A percentile compares a stretch with the other conserved stretches of the same genome.
phyloP scores from a whole-genome alignment of 345 rosid genomes.

The Eutrema heterophyllum region DNA sequence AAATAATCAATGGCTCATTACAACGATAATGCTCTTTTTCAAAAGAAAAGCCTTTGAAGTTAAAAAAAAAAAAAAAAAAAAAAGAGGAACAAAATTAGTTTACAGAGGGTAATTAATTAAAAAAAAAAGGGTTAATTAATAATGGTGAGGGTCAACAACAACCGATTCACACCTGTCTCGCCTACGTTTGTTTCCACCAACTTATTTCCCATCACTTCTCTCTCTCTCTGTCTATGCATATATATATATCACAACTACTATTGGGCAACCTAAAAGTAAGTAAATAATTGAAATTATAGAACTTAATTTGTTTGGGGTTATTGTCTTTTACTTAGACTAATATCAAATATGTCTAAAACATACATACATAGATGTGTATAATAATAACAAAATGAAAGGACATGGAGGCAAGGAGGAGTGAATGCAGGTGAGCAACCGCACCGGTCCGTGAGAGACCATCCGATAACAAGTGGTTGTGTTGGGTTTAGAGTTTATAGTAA shows the following conservation, averaged over 20 bases:
- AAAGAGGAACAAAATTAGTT: not conserved
- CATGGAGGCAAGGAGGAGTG: conserved; percentile 7
- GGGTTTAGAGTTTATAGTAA: not conserved
- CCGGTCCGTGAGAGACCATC: conserved; percentile 16
- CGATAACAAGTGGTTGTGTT: conserved; percentile 3
- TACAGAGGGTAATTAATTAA: not conserved
- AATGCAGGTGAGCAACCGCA: conserved; percentile 33
- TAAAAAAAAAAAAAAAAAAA: too few species aligned
- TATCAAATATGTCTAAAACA: not conserved
- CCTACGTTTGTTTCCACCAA: conserved; percentile 17
- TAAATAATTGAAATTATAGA: conserved; percentile 5
- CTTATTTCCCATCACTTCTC: conserved; percentile 1
- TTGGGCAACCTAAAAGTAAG: conserved; percentile 23
- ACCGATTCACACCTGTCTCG: conserved; percentile 26
- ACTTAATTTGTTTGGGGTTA: not conserved
- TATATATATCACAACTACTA: conserved; percentile 9
- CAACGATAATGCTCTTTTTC: not conserved
- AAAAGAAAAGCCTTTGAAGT: not conserved
- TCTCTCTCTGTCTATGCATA: not conserved
- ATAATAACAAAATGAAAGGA: not conserved
- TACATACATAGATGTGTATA: not conserved
- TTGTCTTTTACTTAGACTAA: conserved; percentile 1
- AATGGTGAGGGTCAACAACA: conserved; percentile 11
- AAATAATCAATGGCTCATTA: not conserved
- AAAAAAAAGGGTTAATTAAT: not conserved